Base-by-base conservation (phyloP, 371 early-diverging fungal genomes). In the Apophysomyces variabilis region DNA sequence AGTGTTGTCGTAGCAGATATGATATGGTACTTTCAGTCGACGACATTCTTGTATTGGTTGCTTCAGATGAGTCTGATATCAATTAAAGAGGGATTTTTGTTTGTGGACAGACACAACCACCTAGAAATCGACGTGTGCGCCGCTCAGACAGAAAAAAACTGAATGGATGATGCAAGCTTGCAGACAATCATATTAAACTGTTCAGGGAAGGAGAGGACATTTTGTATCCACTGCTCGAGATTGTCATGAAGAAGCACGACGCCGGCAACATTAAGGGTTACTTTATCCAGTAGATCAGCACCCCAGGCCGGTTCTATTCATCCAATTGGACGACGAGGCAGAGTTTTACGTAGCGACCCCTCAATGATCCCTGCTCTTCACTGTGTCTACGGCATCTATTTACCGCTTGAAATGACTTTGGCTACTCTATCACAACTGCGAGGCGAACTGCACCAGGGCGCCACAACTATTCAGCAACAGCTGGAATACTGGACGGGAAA, bases 141-240 rank as follows among this genome's bases (percentile, higher is more conserved):
- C 16, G 43, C 35, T 4, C 45, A 60, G 41, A 44, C 1, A 44
- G 60, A 39, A 11, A 14, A 11, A 1, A 60, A 36, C 21, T 0
- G 18, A 7, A 44, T 3, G 21, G 32, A 1, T 21, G 6, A 60
- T 1, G 44, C 60, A 60, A 43, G 32, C n/a, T 60, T 16, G 32
- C 21, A 13, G 18, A 36, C 5, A 44, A 60, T 1, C 41, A 60
- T 32, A 16, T 0, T 14, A 60, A 60, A 44, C 60, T 60, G 6
- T 9, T 60, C 26, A 43, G 45, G 2, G 39, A 60, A 60, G 60
- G 60, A 16, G 43, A 60, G 18, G 60, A 26, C 35, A 60, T 60
- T 21, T 60, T 60, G 60, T 39, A 60, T 60, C 18, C 7, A 13
- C 60, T 60, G 60, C 44, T 60, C 0, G 13, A 38, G 39, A 18